phyloP scores from a whole-genome alignment of 2,329 filamentous ascomycete genomes.

The Xylariaceae sp. region DNA sequence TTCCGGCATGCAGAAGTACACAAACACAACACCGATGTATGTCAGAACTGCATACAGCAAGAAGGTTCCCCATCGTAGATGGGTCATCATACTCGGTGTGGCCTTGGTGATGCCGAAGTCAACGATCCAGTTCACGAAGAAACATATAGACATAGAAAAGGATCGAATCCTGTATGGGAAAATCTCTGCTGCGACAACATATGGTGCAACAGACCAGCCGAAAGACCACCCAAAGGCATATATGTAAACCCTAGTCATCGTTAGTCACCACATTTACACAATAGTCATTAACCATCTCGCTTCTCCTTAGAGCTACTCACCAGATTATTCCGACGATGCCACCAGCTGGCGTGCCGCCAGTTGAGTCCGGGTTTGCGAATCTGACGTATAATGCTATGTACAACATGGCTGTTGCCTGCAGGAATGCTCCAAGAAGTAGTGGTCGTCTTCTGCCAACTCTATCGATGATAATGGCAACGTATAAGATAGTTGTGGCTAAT shows the following conservation, averaged over 20 bases:
- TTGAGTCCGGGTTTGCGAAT: conserved; percentile 37
- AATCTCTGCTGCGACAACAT: conserved; percentile 38
- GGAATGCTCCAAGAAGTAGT: conserved; percentile 35
- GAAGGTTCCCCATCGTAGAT: conserved; percentile 41
- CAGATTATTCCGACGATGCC: conserved; percentile 45
- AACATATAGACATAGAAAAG: conserved; percentile 34
- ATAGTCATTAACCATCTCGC: no score
- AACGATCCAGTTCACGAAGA: conserved; percentile 39
- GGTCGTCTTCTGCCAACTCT: conserved; percentile 37
- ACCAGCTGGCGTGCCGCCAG: conserved; percentile 40
- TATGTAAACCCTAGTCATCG: conserved; percentile 28
- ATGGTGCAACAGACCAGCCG: conserved; percentile 26
- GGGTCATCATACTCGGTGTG: conserved; percentile 36
- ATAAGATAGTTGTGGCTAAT: conserved; percentile 36
- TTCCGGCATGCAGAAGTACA: conserved; percentile 43
- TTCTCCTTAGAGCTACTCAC: conserved; percentile 12
- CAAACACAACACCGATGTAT: conserved; percentile 42
- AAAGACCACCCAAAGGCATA: conserved; percentile 32
- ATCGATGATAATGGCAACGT: conserved; percentile 39
- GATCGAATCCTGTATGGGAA: conserved; percentile 39
- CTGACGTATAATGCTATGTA: conserved; percentile 41
- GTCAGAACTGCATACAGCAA: conserved; percentile 41
- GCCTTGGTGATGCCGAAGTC: conserved; percentile 12
- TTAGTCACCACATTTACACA: no score
- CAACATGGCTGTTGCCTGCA: conserved; percentile 38